Base-by-base conservation (phyloP, 768 basidiomycete species). In the Pleurotus ostreatus region DNA sequence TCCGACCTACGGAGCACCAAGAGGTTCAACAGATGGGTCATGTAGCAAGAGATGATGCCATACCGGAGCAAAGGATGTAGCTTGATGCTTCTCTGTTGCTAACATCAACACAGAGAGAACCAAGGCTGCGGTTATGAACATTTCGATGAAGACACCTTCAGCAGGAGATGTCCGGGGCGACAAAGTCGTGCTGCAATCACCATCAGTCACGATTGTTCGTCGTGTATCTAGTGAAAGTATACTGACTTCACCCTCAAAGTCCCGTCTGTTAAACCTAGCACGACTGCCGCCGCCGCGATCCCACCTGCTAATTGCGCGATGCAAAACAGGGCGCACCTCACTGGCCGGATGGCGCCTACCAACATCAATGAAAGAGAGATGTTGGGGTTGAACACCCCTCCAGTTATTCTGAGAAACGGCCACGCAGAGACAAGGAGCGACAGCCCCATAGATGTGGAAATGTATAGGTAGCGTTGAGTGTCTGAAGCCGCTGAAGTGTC, bases 31-130 rank as follows among this genome's bases (percentile, higher is more conserved):
- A 9, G 26, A 46, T 46, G 55, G 30, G 53, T 43, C 46, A 38
- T 41, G 1, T 1, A 25, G 47, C 8, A 12, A 37, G 26, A 15
- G 30, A 6, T 15, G 11, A 44, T 23, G 52, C 13, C 9, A 16
- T 43, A 84, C 83, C n/a, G 86, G 86, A 22, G 85, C 85, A 62
- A 87, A 84, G 0, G 86, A 81, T 1, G 85, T 88, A 2, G 75
- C 73, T 22, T 73, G 70, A 61, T 86, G 86, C 68, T 87, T 88
- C 68, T 88, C 87, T 13, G 82, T 82, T 3, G 87, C 86, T 22
- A 88, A 66, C 84, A 88, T 87, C 59, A 88, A 78, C n/a, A 87
- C 83, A 5, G 86, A 73, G 13, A 86, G 67, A 43, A 82, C 78
- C 39, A 87, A 73, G 15, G 75, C 73, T 9, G 80, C 72, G 11